phyloP scores from a whole-genome alignment of 2,329 filamentous ascomycete species.

The Metarhizium album region DNA sequence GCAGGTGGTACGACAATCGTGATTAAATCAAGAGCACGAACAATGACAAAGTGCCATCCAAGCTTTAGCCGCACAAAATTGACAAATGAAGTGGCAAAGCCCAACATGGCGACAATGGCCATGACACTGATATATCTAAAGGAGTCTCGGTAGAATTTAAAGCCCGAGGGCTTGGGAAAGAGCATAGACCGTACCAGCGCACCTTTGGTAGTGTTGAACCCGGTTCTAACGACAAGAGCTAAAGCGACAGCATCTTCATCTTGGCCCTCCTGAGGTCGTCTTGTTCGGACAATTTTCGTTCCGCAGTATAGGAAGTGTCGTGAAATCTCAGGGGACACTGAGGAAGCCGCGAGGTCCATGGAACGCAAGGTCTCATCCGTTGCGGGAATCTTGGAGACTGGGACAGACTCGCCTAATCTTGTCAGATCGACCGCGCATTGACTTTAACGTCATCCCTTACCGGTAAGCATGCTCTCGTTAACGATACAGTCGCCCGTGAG shows the following conservation, averaged over 20 bases:
- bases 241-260: constrained; percentile 84
- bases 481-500: constrained; percentile 94
- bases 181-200: constrained; percentile 94
- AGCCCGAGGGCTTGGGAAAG: constrained; percentile 94
- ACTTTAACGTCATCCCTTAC: constrained; percentile 24
- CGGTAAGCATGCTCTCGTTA: constrained; percentile 96
- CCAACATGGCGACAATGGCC: constrained; percentile 72
- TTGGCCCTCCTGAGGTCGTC: constrained; percentile 75
- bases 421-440: constrained; percentile 4
- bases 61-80: constrained; percentile 84
- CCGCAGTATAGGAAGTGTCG: constrained; percentile 90
- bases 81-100: constrained; percentile 82
- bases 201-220: constrained; percentile 96
- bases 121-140: constrained; percentile 98
- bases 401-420: constrained; percentile 70
- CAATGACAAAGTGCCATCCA: constrained; percentile 81
- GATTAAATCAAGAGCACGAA: constrained; percentile 86
- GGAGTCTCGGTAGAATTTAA: constrained; percentile 96
- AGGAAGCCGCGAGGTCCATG: constrained; percentile 70
- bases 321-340: constrained; percentile 72
- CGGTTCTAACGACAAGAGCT: constrained; percentile 84
- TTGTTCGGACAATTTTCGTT: constrained; percentile 86
- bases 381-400: constrained; percentile 83
- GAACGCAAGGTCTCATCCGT: constrained; percentile 67
- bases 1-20: constrained; percentile 96